phyloP scores from a whole-genome alignment of 2,329 filamentous ascomycete species.

The Fusarium duplospermum region DNA sequence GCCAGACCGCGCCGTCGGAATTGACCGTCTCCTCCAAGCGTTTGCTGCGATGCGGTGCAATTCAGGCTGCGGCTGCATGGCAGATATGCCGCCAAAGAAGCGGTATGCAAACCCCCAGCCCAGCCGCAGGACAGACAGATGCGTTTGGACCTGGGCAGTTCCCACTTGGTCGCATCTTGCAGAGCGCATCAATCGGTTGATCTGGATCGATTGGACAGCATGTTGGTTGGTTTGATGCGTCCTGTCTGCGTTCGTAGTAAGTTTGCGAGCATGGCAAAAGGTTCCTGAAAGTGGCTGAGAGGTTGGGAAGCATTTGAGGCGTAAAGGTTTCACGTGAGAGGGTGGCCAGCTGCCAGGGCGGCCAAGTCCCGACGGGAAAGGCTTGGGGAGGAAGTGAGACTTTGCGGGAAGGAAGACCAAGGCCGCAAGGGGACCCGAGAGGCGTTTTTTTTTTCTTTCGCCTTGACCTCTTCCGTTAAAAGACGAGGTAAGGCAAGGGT shows the following conservation, averaged over 20 bases:
- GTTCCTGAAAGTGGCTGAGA: neutral
- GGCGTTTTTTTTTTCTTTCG: neutral
- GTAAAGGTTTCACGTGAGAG: constrained; percentile 10
- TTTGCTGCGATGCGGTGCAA: constrained; percentile 16
- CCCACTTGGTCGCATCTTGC: constrained; percentile 31
- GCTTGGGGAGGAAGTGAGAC: constrained; percentile 23
- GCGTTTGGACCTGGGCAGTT: constrained; percentile 13
- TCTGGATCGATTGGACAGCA: neutral
- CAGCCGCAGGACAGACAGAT: constrained; percentile 14
- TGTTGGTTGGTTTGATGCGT: neutral
- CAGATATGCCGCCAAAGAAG: constrained; percentile 20
- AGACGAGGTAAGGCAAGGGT: neutral
- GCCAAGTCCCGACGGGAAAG: constrained; percentile 27
- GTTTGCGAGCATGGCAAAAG: neutral
- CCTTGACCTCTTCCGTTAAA: constrained; percentile 32
- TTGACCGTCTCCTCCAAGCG: constrained; percentile 19
- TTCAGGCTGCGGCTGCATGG: constrained; percentile 28
- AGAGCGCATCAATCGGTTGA: constrained; percentile 1
- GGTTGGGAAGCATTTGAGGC: constrained; percentile 8
- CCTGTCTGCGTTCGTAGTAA: neutral
- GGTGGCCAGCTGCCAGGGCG: constrained; percentile 13
- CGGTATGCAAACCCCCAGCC: constrained; percentile 31
- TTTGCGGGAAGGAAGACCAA: neutral
- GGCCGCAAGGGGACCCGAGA: neutral
- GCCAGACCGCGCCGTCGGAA: neutral